These are phyloP conservation scores for Gossypium schwendimanii DNA, from an alignment of 441 rosid genomes.

Conservation along the genomic window DNA sequence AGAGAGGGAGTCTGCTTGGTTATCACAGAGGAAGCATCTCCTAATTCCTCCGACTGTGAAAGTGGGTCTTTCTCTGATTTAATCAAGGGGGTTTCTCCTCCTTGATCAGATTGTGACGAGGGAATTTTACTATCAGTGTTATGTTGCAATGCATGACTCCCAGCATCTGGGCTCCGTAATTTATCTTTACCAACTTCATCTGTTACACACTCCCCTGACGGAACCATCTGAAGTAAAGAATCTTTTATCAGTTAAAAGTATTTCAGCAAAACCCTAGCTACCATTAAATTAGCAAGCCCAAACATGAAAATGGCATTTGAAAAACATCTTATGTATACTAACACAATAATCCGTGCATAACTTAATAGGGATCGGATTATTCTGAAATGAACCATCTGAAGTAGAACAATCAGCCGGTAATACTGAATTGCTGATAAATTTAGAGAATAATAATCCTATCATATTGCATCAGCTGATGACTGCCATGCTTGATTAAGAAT, in stretches of 20 bases:
- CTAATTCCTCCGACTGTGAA: constrained; percentile 32
- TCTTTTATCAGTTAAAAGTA: constrained; percentile 22
- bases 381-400: neutral
- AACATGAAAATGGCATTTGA: constrained; percentile 22
- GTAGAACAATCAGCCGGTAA: neutral
- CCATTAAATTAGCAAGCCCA: constrained; percentile 16
- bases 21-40: constrained; percentile 24
- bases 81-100: constrained; percentile 15
- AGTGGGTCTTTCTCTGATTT: constrained; percentile 23
- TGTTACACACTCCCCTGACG: constrained; percentile 28
- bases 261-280: constrained; percentile 19
- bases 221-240: constrained; percentile 32
- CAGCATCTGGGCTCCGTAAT: constrained; percentile 21
- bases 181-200: constrained; percentile 31
- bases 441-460: neutral
- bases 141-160: constrained; percentile 18
- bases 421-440: neutral
- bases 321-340: neutral
- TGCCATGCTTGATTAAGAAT: neutral
- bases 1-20: constrained; percentile 21
- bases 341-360: neutral
- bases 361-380: neutral
- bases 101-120: constrained; percentile 24
- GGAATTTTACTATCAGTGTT: constrained; percentile 18
- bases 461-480: neutral